Evolutionary conservation across 2,329 filamentous ascomycete genomes (phyloP).

Genomic region (Lasiodiplodia theobromae): DNA sequence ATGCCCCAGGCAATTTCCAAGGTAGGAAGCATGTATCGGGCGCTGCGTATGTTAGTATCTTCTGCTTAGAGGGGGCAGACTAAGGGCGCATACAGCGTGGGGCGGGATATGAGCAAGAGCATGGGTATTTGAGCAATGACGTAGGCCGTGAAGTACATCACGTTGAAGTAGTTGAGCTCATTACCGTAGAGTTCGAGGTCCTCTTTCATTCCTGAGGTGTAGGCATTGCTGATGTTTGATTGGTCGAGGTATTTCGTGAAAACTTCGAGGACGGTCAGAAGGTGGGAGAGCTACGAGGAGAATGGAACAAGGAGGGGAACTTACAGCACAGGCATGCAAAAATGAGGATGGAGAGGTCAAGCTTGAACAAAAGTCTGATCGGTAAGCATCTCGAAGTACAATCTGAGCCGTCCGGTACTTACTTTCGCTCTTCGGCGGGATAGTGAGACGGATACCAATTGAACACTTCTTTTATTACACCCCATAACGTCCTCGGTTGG

Average conservation of each 20-base stretch:
- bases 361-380: slow-evolving; percentile 42
- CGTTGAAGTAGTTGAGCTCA: slow-evolving; percentile 42
- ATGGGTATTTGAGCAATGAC: slow-evolving; percentile 42
- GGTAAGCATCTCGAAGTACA: slow-evolving; percentile 32
- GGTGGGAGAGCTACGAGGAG: neutral
- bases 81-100: slow-evolving; percentile 35
- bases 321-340: slow-evolving; percentile 49
- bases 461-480: slow-evolving; percentile 32
- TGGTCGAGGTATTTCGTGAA: slow-evolving; percentile 47
- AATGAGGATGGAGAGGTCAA: slow-evolving; percentile 46
- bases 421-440: slow-evolving; percentile 43
- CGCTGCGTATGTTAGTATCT: slow-evolving; percentile 22
- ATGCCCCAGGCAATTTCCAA: slow-evolving; percentile 52
- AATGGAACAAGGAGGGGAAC: slow-evolving; percentile 9
- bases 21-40: slow-evolving; percentile 47
- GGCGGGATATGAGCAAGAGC: slow-evolving; percentile 46
- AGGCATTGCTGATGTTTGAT: slow-evolving; percentile 41
- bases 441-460: slow-evolving; percentile 48
- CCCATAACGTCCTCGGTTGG: slow-evolving; percentile 15
- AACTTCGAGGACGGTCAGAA: slow-evolving; percentile 34
- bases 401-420: slow-evolving; percentile 36
- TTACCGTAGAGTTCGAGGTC: slow-evolving; percentile 40
- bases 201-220: slow-evolving; percentile 44
- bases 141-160: slow-evolving; percentile 41
- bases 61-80: neutral